These are phyloP conservation scores for Colletotrichum tofieldiae DNA, from an alignment of 2,329 filamentous ascomycete species.

Conservation along the genomic window DNA sequence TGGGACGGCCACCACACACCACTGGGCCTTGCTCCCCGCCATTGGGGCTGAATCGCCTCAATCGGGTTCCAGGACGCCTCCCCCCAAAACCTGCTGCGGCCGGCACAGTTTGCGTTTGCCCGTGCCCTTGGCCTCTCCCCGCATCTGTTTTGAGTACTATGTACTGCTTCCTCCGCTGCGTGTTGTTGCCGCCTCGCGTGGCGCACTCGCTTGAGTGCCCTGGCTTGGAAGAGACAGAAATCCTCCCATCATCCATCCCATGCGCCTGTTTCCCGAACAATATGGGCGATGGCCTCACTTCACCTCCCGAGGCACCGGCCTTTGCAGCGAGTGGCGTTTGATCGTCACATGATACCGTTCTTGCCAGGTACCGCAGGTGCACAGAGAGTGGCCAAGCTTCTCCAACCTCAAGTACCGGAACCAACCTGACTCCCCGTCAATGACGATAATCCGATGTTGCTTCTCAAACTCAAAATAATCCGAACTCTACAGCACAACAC, in stretches of 20 bases:
- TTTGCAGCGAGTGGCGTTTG: constrained; percentile 15
- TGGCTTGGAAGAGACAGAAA: neutral
- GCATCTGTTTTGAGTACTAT: neutral
- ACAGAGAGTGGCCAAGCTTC: neutral
- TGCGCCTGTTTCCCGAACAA: neutral
- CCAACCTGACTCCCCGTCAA: constrained; percentile 29
- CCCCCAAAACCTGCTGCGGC: constrained; percentile 35
- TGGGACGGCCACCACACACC: neutral
- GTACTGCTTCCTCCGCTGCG: constrained; percentile 10
- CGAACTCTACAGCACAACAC: constrained; percentile 25
- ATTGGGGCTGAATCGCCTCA: constrained; percentile 41
- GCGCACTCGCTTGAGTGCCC: neutral
- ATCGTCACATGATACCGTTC: constrained; percentile 26
- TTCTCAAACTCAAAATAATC: constrained; percentile 35
- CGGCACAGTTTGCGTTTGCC: neutral
- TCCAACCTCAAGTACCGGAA: neutral
- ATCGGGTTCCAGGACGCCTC: constrained; percentile 6
- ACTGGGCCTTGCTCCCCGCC: constrained; percentile 6
- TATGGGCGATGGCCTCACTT: neutral
- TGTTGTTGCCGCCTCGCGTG: neutral
- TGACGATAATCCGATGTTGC: constrained; percentile 37
- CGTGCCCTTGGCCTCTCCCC: constrained; percentile 9
- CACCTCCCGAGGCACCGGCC: constrained; percentile 11
- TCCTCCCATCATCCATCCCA: neutral
- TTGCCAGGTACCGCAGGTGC: neutral